Percentiles rank a stretch among this genome's conserved stretches.
These are phyloP conservation scores for Acanthamoeba triangularis DNA, from an alignment of 208 protist genomes.

Conservation along the genomic window DNA sequence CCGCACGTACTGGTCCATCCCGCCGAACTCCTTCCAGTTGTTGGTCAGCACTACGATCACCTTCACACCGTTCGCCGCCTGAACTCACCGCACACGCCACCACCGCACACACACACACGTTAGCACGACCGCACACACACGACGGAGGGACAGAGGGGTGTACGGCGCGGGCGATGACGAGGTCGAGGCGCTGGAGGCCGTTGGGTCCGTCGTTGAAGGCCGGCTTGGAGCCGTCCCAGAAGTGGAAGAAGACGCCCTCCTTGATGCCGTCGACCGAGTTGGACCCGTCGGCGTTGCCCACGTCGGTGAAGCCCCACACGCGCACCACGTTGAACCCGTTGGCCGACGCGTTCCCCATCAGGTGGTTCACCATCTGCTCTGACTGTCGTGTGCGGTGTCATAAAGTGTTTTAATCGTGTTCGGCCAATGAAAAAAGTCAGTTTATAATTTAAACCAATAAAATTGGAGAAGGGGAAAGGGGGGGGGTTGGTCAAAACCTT, in stretches of 20 bases:
- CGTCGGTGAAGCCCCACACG: slow-evolving; percentile 56
- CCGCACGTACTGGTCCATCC: slow-evolving; percentile 55
- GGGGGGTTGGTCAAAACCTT: background rate
- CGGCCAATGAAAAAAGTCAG: background rate
- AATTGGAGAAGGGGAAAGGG: background rate
- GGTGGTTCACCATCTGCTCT: background rate
- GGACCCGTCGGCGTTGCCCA: slow-evolving; percentile 37
- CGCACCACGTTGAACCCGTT: slow-evolving; percentile 56
- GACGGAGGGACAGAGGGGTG: no score
- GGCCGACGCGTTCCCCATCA: background rate
- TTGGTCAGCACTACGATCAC: slow-evolving; percentile 14
- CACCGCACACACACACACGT: background rate
- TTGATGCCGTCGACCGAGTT: slow-evolving; percentile 49
- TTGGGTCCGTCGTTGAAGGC: slow-evolving; percentile 17
- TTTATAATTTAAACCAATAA: background rate
- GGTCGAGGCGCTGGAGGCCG: slow-evolving; percentile 14
- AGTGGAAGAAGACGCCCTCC: slow-evolving; percentile 56
- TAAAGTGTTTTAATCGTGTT: background rate
- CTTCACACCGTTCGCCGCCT: slow-evolving; percentile 13
- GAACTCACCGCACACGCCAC: no score
- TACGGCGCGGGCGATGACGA: slow-evolving; percentile 1
- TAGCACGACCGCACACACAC: background rate
- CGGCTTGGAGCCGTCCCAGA: slow-evolving; percentile 50
- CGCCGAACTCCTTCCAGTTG: slow-evolving; percentile 66
- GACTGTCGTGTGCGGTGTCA: background rate